Base-by-base conservation (phyloP, 805 yeast species). In the Limtongozyma cylindracea region DNA sequence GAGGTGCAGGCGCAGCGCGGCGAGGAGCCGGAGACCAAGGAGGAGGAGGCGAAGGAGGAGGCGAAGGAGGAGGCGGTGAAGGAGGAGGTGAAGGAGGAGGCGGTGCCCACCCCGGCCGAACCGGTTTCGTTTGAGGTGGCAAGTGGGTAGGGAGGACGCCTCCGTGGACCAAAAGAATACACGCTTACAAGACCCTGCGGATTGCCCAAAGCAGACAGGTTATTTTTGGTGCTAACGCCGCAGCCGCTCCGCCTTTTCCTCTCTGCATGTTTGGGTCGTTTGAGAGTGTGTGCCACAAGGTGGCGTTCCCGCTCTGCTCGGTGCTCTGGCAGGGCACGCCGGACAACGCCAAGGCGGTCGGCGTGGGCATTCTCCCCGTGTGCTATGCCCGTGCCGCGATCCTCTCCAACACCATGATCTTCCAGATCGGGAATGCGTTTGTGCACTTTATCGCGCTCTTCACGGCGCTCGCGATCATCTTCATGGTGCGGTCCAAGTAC, bases 381-480 rank as follows among this genome's bases (percentile, higher is more conserved):
- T 84, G 96, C 45, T 84, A 77, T 32, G 70, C 95, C 0, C 52
- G 95, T 35, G 59, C 84, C 5, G 76, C 84, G 12, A 80, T 71
- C 31, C 38, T 84, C 19, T 93, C 94, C 23, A 84, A 84, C 45
- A 84, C 96, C 1, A 56, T 77, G 48, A 76, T 84, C 11, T 84
- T 80, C 47, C 77, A 77, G 39, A 54, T 77, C 9, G 95, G 94
- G 14, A 73, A 70, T 29, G 78, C 91, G 5, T 73, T 84, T 38
- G 61, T 80, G 11, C 77, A 82, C 37, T 65, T 84, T 23, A 78
- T 72, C 1, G 64, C 77, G 0, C 45, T 88, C 16, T 45, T 59
- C 5, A 57, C 77, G 19, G 29, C 72, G 17, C 49, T 69, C 22
- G 57, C 78, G 32, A 73, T 82, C 24, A 52, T 80, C 8, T 74